phyloP scores from a whole-genome alignment of 768 basidiomycete species.

The Termitomyces sp. region DNA sequence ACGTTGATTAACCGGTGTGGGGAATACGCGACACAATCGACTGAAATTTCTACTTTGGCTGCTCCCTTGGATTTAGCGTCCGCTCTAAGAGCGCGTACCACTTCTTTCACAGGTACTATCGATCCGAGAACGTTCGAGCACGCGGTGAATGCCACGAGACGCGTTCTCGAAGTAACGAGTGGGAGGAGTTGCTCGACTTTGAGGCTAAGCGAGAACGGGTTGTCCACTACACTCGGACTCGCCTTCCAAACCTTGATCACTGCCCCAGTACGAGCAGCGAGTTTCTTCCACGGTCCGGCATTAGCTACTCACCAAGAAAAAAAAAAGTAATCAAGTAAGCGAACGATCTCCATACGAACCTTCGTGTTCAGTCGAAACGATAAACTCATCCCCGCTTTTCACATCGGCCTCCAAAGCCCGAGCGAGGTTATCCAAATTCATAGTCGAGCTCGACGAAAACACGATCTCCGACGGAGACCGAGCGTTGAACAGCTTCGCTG shows the following conservation, averaged over 20 bases:
- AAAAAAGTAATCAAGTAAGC: not conserved
- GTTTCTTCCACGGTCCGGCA: constrained; percentile 69
- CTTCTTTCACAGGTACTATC: constrained; percentile 53
- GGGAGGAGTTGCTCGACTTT: constrained; percentile 52
- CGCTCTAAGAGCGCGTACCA: constrained; percentile 46
- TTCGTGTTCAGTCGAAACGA: constrained; percentile 79
- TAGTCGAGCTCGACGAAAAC: constrained; percentile 62
- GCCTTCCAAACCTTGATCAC: constrained; percentile 57
- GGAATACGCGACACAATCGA: constrained; percentile 79
- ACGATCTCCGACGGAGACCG: constrained; percentile 56
- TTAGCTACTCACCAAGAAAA: constrained; percentile 44
- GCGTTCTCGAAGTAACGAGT: constrained; percentile 59
- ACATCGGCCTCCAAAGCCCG: constrained; percentile 54
- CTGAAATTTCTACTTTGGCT: constrained; percentile 56
- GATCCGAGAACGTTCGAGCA: constrained; percentile 76
- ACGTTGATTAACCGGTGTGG: constrained; percentile 72
- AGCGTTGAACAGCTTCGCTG: constrained; percentile 61
- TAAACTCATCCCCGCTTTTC: constrained; percentile 71
- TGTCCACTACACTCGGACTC: constrained; percentile 40
- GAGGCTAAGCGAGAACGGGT: constrained; percentile 61
- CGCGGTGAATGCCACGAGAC: constrained; percentile 67
- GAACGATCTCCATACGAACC: constrained; percentile 30
- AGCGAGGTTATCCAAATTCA: constrained; percentile 66
- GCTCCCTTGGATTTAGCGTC: constrained; percentile 48
- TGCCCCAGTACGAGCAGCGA: constrained; percentile 53